Conservation (phyloP, 1,284 basidiomycete genomes). For the Boletellus dicymbophilus region DNA sequence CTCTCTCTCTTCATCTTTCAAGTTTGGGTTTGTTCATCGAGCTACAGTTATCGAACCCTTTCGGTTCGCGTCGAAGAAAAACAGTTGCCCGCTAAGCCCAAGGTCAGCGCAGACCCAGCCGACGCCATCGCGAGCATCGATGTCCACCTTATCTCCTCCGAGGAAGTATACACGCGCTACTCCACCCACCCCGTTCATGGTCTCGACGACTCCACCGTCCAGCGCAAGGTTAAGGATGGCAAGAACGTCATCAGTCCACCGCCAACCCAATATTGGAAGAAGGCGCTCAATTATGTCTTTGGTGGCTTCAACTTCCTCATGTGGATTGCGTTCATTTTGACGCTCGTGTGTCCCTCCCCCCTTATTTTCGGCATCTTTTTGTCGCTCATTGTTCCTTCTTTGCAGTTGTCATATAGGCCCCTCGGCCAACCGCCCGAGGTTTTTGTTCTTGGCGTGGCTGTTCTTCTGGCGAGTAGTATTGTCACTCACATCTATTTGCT, state of each 20-base stretch:
- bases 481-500: slow-evolving; percentile 1
- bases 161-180: slow-evolving; percentile 46
- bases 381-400: slow-evolving; percentile 40
- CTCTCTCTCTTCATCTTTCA: not conserved
- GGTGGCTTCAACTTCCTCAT: slow-evolving; percentile 55
- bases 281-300: slow-evolving; percentile 50
- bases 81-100: slow-evolving; percentile 14
- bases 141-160: slow-evolving; percentile 42
- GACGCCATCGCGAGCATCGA: slow-evolving; percentile 44
- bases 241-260: slow-evolving; percentile 51
- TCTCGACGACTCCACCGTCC: slow-evolving; percentile 41
- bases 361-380: slow-evolving; percentile 1
- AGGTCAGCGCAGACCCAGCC: slow-evolving; percentile 32
- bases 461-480: slow-evolving; percentile 70
- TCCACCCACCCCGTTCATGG: slow-evolving; percentile 44
- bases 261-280: slow-evolving; percentile 47
- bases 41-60: slow-evolving; percentile 40
- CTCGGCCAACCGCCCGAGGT: slow-evolving; percentile 49
- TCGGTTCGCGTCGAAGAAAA: slow-evolving; percentile 40
- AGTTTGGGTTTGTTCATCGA: slow-evolving; percentile 4
- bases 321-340: slow-evolving; percentile 50
- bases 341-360: slow-evolving; percentile 33
- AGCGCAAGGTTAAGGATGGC: slow-evolving; percentile 41
- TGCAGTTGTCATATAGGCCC: slow-evolving; percentile 46
- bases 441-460: slow-evolving; percentile 64